phyloP scores from a whole-genome alignment of 1,284 basidiomycete genomes.

The Trichosporon coremiiforme region DNA sequence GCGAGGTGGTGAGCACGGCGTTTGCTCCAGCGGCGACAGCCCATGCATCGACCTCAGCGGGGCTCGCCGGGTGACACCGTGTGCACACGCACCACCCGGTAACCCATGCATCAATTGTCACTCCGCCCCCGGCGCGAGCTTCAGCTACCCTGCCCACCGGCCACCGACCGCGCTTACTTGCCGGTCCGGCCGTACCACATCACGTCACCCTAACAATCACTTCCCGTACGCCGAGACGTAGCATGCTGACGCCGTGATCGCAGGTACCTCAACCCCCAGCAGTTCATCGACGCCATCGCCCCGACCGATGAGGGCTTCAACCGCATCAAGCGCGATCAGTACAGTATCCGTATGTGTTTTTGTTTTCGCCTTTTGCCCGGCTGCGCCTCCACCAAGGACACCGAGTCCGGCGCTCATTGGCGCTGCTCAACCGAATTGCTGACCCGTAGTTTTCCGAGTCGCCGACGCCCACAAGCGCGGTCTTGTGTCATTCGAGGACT shows the following conservation, averaged over 20 bases:
- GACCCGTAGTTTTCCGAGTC: conserved; percentile 71
- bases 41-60: background rate
- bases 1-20: background rate
- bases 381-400: background rate
- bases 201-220: background rate
- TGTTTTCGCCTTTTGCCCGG: background rate
- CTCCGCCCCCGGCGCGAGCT: background rate
- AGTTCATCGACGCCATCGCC: conserved; percentile 90
- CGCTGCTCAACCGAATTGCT: conserved; percentile 24
- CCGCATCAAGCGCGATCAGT: conserved; percentile 84
- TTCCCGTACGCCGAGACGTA: conserved; percentile 3
- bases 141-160: background rate
- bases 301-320: conserved; percentile 73
- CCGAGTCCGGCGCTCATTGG: background rate
- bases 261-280: conserved; percentile 75
- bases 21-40: background rate
- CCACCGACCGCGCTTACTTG: background rate
- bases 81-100: background rate
- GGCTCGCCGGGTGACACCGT: background rate
- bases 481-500: conserved; percentile 89
- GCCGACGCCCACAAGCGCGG: conserved; percentile 78
- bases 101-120: conserved; percentile 12
- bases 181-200: background rate
- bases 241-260: background rate
- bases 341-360: conserved; percentile 63